phyloP scores from a whole-genome alignment of 768 basidiomycete genomes.

The Russula foetens region DNA sequence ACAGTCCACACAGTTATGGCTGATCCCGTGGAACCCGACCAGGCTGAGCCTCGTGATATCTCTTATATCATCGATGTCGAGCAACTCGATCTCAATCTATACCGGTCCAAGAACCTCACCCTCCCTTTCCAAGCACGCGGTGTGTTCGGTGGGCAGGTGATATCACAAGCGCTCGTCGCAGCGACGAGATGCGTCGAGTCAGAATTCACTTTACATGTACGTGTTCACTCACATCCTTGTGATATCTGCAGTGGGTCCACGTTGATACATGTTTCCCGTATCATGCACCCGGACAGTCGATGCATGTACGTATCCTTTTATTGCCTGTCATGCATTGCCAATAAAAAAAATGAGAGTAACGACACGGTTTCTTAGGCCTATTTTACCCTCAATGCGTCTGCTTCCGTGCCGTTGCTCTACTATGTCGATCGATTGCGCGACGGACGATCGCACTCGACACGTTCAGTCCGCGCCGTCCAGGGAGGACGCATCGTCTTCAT shows the following conservation, averaged over 20 bases:
- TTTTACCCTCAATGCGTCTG: conserved; percentile 69
- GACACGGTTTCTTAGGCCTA: conserved; percentile 50
- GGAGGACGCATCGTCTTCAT: conserved; percentile 45
- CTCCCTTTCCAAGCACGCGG: conserved; percentile 53
- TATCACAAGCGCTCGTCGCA: conserved; percentile 77
- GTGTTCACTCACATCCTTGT: conserved; percentile 22
- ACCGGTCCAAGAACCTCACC: conserved; percentile 68
- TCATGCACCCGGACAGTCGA: conserved; percentile 36
- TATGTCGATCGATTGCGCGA: conserved; percentile 68
- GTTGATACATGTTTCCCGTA: not conserved
- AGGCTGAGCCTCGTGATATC: conserved; percentile 35
- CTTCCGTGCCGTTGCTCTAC: conserved; percentile 68
- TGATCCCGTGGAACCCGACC: conserved; percentile 5
- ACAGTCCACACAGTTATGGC: not conserved
- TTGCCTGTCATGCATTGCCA: not conserved
- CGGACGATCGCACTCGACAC: conserved; percentile 66
- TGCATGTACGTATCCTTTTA: conserved; percentile 50
- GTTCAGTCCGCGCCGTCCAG: conserved; percentile 40
- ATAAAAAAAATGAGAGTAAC: too few relatives aligned
- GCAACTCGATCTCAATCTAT: conserved; percentile 66
- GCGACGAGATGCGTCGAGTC: conserved; percentile 69
- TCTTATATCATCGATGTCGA: conserved; percentile 73
- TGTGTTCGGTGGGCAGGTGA: conserved; percentile 85
- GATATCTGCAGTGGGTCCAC: too few relatives aligned
- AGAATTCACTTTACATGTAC: conserved; percentile 62